phyloP scores from a whole-genome alignment of 1,284 basidiomycete genomes.

The Trichosporon asahii region DNA sequence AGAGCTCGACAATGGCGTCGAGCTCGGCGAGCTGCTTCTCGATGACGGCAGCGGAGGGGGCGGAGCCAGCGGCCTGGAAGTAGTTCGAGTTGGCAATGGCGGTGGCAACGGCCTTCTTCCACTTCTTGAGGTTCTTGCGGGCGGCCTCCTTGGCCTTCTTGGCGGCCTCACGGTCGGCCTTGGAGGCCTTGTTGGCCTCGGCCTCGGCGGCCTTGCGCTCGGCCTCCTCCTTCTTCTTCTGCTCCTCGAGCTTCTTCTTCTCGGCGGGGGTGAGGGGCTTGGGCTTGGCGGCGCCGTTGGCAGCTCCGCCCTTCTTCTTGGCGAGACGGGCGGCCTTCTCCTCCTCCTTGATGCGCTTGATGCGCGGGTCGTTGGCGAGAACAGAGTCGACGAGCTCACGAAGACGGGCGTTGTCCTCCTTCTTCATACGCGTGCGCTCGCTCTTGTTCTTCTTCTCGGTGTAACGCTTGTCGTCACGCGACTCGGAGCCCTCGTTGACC shows the following conservation, averaged over 20 bases:
- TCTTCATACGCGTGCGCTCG: slow-evolving; percentile 92
- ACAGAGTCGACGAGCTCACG: slow-evolving; percentile 84
- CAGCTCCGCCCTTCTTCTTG: slow-evolving; percentile 67
- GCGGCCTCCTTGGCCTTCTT: slow-evolving; percentile 85
- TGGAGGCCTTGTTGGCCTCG: slow-evolving; percentile 45
- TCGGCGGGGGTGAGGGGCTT: slow-evolving; percentile 63
- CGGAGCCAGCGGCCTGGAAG: slow-evolving; percentile 55
- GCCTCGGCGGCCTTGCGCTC: slow-evolving; percentile 75
- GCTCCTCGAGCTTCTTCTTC: slow-evolving; percentile 68
- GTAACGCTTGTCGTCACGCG: slow-evolving; percentile 98
- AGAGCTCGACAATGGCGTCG: slow-evolving; percentile 55
- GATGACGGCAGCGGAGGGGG: slow-evolving; percentile 53
- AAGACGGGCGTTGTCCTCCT: slow-evolving; percentile 92
- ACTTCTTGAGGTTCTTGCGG: slow-evolving; percentile 57
- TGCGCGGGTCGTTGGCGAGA: slow-evolving; percentile 83
- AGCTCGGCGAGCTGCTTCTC: slow-evolving; percentile 59
- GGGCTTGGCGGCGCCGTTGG: slow-evolving; percentile 51
- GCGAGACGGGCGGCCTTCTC: slow-evolving; percentile 93
- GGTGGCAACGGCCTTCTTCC: slow-evolving; percentile 55
- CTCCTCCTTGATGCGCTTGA: slow-evolving; percentile 94
- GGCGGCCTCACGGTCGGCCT: slow-evolving; percentile 71
- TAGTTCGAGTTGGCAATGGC: slow-evolving; percentile 59
- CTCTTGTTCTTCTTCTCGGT: slow-evolving; percentile 99
- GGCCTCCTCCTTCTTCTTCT: slow-evolving; percentile 69
- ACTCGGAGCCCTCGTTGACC: slow-evolving; percentile 94